Evolutionary conservation across 495 filamentous ascomycete genomes (phyloP).

Genomic region (Choiromyces venosus): DNA sequence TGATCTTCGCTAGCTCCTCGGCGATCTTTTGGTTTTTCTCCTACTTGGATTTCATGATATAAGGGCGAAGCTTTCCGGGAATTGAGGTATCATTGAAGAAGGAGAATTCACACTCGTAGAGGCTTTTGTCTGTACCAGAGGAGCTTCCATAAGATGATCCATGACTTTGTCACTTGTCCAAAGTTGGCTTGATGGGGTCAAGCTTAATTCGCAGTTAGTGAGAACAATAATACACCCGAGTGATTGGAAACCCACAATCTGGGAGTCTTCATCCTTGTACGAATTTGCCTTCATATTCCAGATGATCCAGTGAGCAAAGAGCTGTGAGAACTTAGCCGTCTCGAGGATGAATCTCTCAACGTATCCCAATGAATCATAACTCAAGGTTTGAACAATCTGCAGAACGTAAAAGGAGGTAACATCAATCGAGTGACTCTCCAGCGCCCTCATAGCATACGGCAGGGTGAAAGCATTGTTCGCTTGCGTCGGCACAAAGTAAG

Average conservation of each 20-base stretch:
- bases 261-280: conserved; percentile 91
- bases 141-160: conserved; percentile 77
- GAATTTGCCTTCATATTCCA: conserved; percentile 99
- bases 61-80: conserved; percentile 88
- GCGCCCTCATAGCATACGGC: conserved; percentile 92
- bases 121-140: conserved; percentile 64
- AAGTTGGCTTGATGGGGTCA: conserved; percentile 82
- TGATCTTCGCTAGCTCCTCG: conserved; percentile 91
- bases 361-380: conserved; percentile 89
- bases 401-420: conserved; percentile 98
- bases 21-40: conserved; percentile 99
- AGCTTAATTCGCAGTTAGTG: conserved; percentile 56
- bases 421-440: conserved; percentile 89
- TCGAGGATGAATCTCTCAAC: conserved; percentile 94
- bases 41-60: conserved; percentile 83
- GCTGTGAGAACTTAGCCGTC: conserved; percentile 87
- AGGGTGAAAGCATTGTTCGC: conserved; percentile 86
- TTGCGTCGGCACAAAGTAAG: conserved; percentile 86
- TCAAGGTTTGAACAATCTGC: conserved; percentile 88
- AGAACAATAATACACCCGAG: conserved; percentile 4
- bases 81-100: conserved; percentile 96
- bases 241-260: conserved; percentile 58
- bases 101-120: conserved; percentile 90
- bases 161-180: conserved; percentile 88
- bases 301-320: conserved; percentile 97